phyloP scores from a whole-genome alignment of 2,329 filamentous ascomycete species.

The Boeremia lycopersici region DNA sequence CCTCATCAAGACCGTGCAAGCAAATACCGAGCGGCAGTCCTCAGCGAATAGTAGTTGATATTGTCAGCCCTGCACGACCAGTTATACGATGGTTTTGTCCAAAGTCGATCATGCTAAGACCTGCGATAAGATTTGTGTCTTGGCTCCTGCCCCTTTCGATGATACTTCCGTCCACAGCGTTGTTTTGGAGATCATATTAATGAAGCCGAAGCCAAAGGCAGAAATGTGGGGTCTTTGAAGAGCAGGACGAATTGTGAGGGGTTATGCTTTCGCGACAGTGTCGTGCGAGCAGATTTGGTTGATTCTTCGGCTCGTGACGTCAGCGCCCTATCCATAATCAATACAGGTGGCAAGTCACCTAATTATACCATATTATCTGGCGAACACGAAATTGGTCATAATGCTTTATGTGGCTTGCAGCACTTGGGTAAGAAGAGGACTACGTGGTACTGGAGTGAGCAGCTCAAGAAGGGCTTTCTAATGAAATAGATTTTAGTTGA shows the following conservation, averaged over 20 bases:
- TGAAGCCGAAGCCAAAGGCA: background rate
- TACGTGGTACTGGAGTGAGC: no score
- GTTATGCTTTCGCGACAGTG: background rate
- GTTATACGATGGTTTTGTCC: conserved; percentile 4
- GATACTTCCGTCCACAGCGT: conserved; percentile 8
- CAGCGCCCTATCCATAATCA: background rate
- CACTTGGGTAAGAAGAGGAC: no score
- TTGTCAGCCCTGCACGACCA: conserved; percentile 1
- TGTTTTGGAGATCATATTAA: conserved; percentile 4
- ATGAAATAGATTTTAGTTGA: no score
- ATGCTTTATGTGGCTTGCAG: no score
- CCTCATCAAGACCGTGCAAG: conserved; percentile 1
- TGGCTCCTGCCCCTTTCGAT: conserved; percentile 18
- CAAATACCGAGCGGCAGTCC: conserved; percentile 10
- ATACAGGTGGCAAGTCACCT: no score
- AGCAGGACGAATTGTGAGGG: background rate
- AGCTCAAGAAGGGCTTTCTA: no score
- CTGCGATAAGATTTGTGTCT: conserved; percentile 18
- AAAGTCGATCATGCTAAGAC: conserved; percentile 18
- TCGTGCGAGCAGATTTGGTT: background rate
- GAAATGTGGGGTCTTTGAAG: background rate
- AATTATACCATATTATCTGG: no score
- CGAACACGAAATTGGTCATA: no score
- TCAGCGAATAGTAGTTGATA: conserved; percentile 3
- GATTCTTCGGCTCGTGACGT: background rate